Conservation (phyloP, 2,329 filamentous ascomycete species). For the Penicillium concentricum region DNA sequence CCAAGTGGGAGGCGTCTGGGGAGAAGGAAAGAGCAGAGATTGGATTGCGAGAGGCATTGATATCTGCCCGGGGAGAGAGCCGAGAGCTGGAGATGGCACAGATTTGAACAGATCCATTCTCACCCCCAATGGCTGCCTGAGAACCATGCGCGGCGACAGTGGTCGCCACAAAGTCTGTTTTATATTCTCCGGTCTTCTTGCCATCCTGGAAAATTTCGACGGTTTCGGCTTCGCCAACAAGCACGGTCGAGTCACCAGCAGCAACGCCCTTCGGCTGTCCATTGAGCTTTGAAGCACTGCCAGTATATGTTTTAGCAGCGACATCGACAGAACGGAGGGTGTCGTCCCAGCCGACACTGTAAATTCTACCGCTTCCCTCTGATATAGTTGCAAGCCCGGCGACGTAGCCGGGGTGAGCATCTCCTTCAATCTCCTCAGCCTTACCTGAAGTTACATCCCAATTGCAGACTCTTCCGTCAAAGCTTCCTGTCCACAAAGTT, state of each 20-base stretch:
- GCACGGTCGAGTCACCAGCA: slow-evolving; percentile 52
- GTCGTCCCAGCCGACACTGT: slow-evolving; percentile 93
- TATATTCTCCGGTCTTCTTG: slow-evolving; percentile 58
- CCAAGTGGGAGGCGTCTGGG: slow-evolving; percentile 70
- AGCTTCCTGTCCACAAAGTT: slow-evolving; percentile 84
- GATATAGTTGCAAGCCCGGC: slow-evolving; percentile 66
- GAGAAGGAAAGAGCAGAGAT: slow-evolving; percentile 86
- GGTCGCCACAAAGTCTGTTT: slow-evolving; percentile 64
- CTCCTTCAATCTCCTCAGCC: slow-evolving; percentile 72
- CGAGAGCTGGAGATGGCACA: slow-evolving; percentile 63
- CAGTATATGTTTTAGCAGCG: slow-evolving; percentile 71
- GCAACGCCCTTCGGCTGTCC: slow-evolving; percentile 78
- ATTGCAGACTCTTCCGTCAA: slow-evolving; percentile 79
- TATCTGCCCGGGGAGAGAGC: slow-evolving; percentile 54
- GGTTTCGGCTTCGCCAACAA: slow-evolving; percentile 60
- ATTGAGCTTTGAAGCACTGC: slow-evolving; percentile 64
- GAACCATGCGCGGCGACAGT: slow-evolving; percentile 68
- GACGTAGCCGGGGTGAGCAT: slow-evolving; percentile 82
- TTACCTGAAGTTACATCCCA: slow-evolving; percentile 75
- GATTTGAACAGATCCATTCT: slow-evolving; percentile 72
- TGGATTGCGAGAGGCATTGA: slow-evolving; percentile 67
- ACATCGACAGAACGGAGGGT: slow-evolving; percentile 77
- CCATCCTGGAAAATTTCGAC: slow-evolving; percentile 61
- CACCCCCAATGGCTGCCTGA: slow-evolving; percentile 72
- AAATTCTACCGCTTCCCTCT: slow-evolving; percentile 59